Base-by-base conservation (phyloP, 2,329 filamentous ascomycete genomes). In the Neofusicoccum cordaticola region DNA sequence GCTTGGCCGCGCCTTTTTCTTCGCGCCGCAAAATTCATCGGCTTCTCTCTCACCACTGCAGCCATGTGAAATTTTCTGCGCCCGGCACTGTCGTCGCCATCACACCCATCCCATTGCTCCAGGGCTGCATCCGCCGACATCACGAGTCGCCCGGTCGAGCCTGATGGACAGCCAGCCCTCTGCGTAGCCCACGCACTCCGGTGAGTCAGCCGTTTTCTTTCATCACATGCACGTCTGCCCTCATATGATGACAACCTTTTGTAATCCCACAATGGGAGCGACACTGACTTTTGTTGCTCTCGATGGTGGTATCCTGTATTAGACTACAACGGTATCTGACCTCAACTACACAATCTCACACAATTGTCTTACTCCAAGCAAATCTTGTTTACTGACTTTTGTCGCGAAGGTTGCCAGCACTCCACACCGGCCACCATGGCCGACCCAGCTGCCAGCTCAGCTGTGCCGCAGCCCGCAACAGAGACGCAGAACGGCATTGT, bases 301-400 rank as follows among this genome's bases (percentile, higher is more conserved):
- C 72, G 68, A 72, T 76, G 73, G 68, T 75, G 72, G 69, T 68
- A 66, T 71, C 64, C 68, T 69, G 71, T 71, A 60, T 60, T 64
- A 75, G 74, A 76, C 74, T 76, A 75, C 74, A 75, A 76, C 74
- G 73, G 74, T 75, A 75, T 76, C 74, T 76, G 74, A 76, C 39
- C 42, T n/a, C 9, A 39, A n/a, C n/a, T 5, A 11, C 41, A 17
- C 15, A 27, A 34, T 11, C 15, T 35, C 39, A 47, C 44, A 37
- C 39, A 31, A 8, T 27, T 35, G 31, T 15, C 27, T 17, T 0
- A 4, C 6, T n/a, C 27, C 12, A 8, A 19, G 34, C 22, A n/a
- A 53, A 34, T 4, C 31, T 47, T 31, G 7, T 35, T 35, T 8
- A 35, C 61, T 63, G 51, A 63, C 61, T 3, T 47, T 48, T 45